A percentile compares a stretch with the other conserved stretches of the same genome.
Evolutionary conservation across 2,329 filamentous ascomycete species (phyloP).

Genomic region (Harringtonia lauricola): DNA sequence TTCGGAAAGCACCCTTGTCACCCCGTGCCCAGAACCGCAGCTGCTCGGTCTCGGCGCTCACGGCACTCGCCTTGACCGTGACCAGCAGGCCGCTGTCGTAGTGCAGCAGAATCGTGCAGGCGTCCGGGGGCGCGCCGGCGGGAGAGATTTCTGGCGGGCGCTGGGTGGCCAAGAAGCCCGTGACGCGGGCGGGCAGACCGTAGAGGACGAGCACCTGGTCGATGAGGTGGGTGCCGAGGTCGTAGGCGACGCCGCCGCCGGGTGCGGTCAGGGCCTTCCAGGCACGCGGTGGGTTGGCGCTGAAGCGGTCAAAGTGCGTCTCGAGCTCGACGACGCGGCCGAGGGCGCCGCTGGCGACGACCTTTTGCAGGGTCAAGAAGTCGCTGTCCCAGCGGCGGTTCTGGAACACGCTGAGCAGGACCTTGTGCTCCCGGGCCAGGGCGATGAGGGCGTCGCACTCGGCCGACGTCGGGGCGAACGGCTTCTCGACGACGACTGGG

Average conservation of each 20-base stretch:
- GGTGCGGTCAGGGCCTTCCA: conserved; percentile 32
- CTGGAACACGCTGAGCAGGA: conserved; percentile 58
- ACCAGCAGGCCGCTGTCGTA: conserved; percentile 59
- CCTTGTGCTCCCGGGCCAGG: conserved; percentile 38
- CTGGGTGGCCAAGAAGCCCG: conserved; percentile 57
- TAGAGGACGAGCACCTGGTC: conserved; percentile 56
- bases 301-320: conserved; percentile 70
- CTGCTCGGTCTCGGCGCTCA: conserved; percentile 59
- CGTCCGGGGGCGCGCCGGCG: conserved; percentile 36
- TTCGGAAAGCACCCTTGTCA: conserved; percentile 45
- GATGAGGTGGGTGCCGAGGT: conserved; percentile 63
- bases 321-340: conserved; percentile 70
- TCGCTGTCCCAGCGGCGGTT: conserved; percentile 71
- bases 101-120: conserved; percentile 51
- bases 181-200: conserved; percentile 46
- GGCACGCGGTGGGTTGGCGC: conserved; percentile 55
- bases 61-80: conserved; percentile 56
- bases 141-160: conserved; percentile 36
- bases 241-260: conserved; percentile 59
- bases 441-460: conserved; percentile 54
- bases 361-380: conserved; percentile 57
- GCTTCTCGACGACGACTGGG: conserved; percentile 65
- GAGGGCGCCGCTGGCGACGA: conserved; percentile 47
- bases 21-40: conserved; percentile 69
- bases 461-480: conserved; percentile 61